Evolutionary conservation across 768 basidiomycete genomes (phyloP), one percentile per base, ranked within the genome.

Genomic region (Termitomyces sp.): DNA sequence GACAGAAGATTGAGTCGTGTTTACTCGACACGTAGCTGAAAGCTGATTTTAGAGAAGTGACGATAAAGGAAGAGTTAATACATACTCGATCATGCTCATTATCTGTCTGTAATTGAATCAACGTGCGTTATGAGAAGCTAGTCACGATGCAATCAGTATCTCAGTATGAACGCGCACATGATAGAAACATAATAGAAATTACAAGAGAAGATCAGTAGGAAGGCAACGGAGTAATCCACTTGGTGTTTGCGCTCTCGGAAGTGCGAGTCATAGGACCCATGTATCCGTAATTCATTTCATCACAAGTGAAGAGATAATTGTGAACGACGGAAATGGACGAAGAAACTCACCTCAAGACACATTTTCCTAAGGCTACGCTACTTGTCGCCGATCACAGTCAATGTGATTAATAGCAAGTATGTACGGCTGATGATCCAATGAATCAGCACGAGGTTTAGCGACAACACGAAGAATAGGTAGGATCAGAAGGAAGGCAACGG

Each of bases 401-500:
- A 8, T 17, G 5, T 12, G 48, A 24, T 2, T 5, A 5, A n/a
- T n/a, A 2, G 26, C 26, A 45, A n/a, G 44, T 17, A n/a, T 9
- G 17, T n/a, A 17, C 35, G 2, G 14, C 37, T 26, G 37, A 49
- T 28, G 26, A 45, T 10, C n/a, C 17, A 3, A 37, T 26, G 11
- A 19, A 40, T 50, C 17, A 50, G 49, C 26, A 50, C 35, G 26
- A 50, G 11, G 4, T 8, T 28, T 26, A 32, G n/a, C 14, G 3
- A 10, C 34, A 28, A 51, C 12, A 8, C 50, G 9, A 41, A 45
- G 2, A 24, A 22, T 7, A 17, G 32, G 32, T 45, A 58, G 53
- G 45, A 58, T 78, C 78, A 75, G 77, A 77, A 77, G 79, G 80
- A 80, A 81, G 78, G 79, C 78, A 81, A 81, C 77, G 80, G 80